Evolutionary conservation across 2,329 filamentous ascomycete species (phyloP).

Genomic region (Moelleriella libera): DNA sequence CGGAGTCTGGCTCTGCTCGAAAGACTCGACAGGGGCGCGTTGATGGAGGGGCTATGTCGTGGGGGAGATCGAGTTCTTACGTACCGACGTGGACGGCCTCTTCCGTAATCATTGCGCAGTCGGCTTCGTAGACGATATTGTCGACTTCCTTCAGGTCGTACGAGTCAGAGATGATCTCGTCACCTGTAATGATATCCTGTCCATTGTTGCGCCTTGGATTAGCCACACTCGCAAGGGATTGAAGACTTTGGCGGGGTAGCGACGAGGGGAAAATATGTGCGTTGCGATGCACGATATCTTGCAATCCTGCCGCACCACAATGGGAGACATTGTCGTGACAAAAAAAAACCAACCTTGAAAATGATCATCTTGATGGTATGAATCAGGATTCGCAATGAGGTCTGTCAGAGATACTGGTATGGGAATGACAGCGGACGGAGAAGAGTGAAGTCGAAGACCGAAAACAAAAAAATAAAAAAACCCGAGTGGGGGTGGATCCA

Average conservation of each 20-base stretch:
- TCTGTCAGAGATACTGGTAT: constrained; percentile 5
- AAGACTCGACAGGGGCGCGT: background rate
- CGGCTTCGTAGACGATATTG: constrained; percentile 72
- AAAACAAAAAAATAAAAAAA: too few species aligned
- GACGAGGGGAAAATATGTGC: background rate
- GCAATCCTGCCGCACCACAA: too few species aligned
- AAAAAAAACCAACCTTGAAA: constrained; percentile 40
- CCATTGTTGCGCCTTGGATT: constrained; percentile 1
- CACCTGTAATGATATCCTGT: constrained; percentile 76
- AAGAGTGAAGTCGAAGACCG: constrained; percentile 1
- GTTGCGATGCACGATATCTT: background rate
- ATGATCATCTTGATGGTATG: constrained; percentile 53
- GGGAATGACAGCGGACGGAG: constrained; percentile 5
- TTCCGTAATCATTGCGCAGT: constrained; percentile 81
- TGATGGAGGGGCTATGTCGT: background rate
- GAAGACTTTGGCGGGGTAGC: constrained; percentile 2
- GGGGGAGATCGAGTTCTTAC: constrained; percentile 16
- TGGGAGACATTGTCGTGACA: background rate
- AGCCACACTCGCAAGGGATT: background rate
- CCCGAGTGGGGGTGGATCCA: too few species aligned
- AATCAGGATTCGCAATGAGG: constrained; percentile 7
- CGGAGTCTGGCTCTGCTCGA: background rate
- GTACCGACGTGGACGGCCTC: constrained; percentile 59
- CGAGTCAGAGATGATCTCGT: constrained; percentile 96
- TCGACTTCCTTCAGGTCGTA: constrained; percentile 73